These are phyloP conservation scores for Crotalaria pallida DNA, from an alignment of 306 rosid species.

Conservation along the genomic window DNA sequence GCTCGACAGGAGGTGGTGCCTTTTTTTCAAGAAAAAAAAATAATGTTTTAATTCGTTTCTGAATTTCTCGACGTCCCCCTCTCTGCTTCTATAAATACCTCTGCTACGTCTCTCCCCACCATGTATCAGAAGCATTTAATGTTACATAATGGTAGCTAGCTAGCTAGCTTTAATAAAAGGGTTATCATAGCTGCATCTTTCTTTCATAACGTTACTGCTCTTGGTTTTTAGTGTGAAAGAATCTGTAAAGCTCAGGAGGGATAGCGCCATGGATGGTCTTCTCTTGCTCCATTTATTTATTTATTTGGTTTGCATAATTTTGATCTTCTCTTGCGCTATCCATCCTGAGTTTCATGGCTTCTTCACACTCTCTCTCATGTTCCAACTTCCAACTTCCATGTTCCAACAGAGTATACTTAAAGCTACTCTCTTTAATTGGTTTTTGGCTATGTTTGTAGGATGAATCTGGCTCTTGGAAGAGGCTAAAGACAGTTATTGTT, in stretches of 20 bases:
- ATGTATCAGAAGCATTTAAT: slow-evolving; percentile 44
- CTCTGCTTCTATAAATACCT: slow-evolving; percentile 47
- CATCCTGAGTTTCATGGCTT: slow-evolving; percentile 89
- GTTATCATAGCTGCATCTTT: neutral
- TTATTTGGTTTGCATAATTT: neutral
- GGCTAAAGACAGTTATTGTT: neutral
- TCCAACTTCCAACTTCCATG: too few species aligned
- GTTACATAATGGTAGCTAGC: slow-evolving; percentile 36
- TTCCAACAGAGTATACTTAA: too few species aligned
- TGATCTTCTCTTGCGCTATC: slow-evolving; percentile 61
- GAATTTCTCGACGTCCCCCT: slow-evolving; percentile 20
- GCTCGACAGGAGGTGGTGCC: neutral
- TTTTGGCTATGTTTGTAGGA: neutral
- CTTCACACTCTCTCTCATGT: slow-evolving; percentile 42
- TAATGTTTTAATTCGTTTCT: neutral
- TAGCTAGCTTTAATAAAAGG: slow-evolving; percentile 11
- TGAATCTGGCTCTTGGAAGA: neutral
- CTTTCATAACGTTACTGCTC: neutral
- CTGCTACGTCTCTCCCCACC: slow-evolving; percentile 47
- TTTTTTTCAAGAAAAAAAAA: neutral
- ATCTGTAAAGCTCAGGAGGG: slow-evolving; percentile 97
- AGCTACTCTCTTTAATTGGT: neutral
- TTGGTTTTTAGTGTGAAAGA: slow-evolving; percentile 25
- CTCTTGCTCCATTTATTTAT: neutral
- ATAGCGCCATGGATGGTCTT: slow-evolving; percentile 59